Conservation (phyloP, 306 rosid species). For the Luffa aegyptiaca region DNA sequence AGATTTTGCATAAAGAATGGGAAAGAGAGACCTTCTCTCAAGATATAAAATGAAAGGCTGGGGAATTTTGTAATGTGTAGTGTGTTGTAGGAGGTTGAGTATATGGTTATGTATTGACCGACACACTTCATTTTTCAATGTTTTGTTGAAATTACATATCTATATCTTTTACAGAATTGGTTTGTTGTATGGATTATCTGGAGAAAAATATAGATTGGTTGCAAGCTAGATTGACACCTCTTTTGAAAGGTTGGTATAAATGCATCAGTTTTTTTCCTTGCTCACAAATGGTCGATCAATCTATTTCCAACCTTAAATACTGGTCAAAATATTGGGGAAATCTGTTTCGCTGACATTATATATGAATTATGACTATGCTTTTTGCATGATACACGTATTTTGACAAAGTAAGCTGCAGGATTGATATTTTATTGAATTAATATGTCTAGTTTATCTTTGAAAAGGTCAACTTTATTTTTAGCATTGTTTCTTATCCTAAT, state of each 20-base stretch:
- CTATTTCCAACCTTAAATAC: neutral
- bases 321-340: neutral
- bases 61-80: neutral
- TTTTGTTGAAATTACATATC: conserved; percentile 14
- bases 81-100: neutral
- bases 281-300: neutral
- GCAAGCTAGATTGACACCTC: conserved; percentile 69
- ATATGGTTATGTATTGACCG: neutral
- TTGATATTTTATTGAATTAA: neutral
- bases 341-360: neutral
- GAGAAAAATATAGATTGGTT: conserved; percentile 95
- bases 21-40: neutral
- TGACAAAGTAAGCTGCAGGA: neutral
- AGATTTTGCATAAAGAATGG: neutral
- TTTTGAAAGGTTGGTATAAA: conserved; percentile 58
- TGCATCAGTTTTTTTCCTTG: neutral
- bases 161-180: conserved; percentile 55
- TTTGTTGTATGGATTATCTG: conserved; percentile 88
- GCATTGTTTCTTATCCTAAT: neutral
- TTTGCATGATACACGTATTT: neutral
- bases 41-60: too few species aligned
- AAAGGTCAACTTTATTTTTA: neutral
- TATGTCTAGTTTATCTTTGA: neutral
- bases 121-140: neutral
- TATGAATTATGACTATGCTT: neutral